A percentile compares a stretch with the other conserved stretches of the same genome.
phyloP scores from a whole-genome alignment of 495 filamentous ascomycete genomes.

The Corynascus novoguineensis region DNA sequence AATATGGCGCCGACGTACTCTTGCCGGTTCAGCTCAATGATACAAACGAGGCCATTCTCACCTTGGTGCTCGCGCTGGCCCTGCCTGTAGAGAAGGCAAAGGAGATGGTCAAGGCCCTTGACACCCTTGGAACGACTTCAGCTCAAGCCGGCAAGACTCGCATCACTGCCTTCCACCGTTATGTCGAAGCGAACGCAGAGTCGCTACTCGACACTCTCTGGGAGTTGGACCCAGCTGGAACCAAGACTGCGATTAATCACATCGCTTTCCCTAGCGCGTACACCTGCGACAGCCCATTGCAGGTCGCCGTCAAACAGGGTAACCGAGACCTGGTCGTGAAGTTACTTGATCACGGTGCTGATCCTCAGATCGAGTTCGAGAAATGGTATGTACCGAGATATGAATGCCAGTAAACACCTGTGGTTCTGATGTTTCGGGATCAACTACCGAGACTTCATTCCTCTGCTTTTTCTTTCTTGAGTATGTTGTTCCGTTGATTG shows the following conservation, averaged over 20 bases:
- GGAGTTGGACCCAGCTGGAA: conserved; percentile 54
- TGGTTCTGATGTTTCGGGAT: too few relatives aligned
- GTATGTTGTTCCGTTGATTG: too few relatives aligned
- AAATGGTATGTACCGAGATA: conserved; percentile 31
- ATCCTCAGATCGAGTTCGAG: conserved; percentile 39
- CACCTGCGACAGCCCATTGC: conserved; percentile 35
- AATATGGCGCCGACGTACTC: conserved; percentile 67
- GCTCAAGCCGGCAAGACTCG: conserved; percentile 62
- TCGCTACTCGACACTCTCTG: conserved; percentile 55
- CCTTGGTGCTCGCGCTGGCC: conserved; percentile 53
- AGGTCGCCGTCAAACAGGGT: conserved; percentile 29
- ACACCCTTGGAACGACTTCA: conserved; percentile 65
- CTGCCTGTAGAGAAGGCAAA: conserved; percentile 55
- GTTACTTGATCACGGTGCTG: conserved; percentile 39
- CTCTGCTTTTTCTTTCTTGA: too few relatives aligned
- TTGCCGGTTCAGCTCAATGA: conserved; percentile 60
- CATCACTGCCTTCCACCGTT: conserved; percentile 54
- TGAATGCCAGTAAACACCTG: too few relatives aligned
- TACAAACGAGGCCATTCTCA: conserved; percentile 54
- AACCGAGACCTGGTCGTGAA: conserved; percentile 35
- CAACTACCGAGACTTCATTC: too few relatives aligned
- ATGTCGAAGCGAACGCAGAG: conserved; percentile 41
- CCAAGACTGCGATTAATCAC: conserved; percentile 60
- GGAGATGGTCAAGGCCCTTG: conserved; percentile 53
- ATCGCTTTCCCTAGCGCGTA: conserved; percentile 32